phyloP scores from a whole-genome alignment of 805 yeast species.

The Hyphopichia homilentoma region DNA sequence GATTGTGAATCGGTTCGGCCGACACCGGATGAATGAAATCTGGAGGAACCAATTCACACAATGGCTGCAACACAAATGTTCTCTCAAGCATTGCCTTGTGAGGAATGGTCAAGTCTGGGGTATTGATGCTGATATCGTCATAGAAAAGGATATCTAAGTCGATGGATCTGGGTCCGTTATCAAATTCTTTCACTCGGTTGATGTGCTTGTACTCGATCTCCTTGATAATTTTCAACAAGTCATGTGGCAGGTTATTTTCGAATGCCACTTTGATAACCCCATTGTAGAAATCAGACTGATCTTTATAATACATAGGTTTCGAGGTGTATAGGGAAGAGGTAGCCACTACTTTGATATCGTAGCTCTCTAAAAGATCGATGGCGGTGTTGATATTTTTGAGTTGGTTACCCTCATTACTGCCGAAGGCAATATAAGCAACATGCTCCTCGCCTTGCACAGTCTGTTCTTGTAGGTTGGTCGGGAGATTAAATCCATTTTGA shows the following conservation, averaged over 20 bases:
- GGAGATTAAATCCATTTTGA: constrained; percentile 25
- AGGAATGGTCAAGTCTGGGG: constrained; percentile 66
- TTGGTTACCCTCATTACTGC: constrained; percentile 80
- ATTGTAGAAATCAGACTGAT: constrained; percentile 79
- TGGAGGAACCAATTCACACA: constrained; percentile 75
- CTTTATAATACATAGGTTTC: constrained; percentile 85
- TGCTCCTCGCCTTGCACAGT: constrained; percentile 24
- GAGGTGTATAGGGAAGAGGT: constrained; percentile 83
- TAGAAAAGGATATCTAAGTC: constrained; percentile 85
- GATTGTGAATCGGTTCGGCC: constrained; percentile 73
- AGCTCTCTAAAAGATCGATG: constrained; percentile 39
- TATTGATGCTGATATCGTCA: constrained; percentile 55
- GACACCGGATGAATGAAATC: constrained; percentile 76
- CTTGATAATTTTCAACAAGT: constrained; percentile 59
- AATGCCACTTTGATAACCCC: constrained; percentile 77
- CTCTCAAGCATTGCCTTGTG: constrained; percentile 87
- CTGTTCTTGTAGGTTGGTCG: constrained; percentile 18
- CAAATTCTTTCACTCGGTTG: constrained; percentile 69
- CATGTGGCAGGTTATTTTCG: constrained; percentile 52
- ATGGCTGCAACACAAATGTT: constrained; percentile 84
- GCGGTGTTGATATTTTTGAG: constrained; percentile 58
- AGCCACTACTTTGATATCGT: constrained; percentile 44
- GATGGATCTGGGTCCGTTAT: constrained; percentile 89
- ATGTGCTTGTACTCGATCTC: constrained; percentile 72
- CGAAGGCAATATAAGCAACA: constrained; percentile 77